Evolutionary conservation across 257 asterid genomes (phyloP).

Genomic region (Solanum tacnaense): DNA sequence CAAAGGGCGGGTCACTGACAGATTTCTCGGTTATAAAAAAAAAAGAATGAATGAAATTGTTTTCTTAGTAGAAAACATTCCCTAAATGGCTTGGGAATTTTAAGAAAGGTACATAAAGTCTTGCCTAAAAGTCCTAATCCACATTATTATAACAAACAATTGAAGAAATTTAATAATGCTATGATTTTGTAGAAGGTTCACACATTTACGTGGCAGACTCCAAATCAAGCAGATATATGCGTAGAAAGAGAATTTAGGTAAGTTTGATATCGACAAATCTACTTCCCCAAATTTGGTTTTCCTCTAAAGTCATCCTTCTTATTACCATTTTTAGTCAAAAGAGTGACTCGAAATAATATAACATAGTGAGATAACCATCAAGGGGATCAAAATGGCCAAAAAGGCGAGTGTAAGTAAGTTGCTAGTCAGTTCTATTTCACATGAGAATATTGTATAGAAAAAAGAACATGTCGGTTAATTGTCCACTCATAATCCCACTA

Average conservation of each 20-base stretch:
- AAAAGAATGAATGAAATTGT: neutral
- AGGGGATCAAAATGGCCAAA: neutral
- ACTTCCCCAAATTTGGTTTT: neutral
- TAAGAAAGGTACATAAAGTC: neutral
- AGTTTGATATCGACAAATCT: constrained; percentile 12
- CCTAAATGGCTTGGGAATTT: neutral
- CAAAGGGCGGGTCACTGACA: too few relatives aligned
- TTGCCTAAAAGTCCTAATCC: neutral
- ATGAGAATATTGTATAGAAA: neutral
- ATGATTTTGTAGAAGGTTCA: neutral
- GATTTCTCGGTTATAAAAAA: too few relatives aligned
- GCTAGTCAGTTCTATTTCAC: neutral
- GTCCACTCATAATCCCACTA: neutral
- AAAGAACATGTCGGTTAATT: neutral
- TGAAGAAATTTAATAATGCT: neutral
- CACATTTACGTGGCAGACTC: neutral
- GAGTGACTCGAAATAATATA: neutral
- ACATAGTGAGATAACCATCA: neutral
- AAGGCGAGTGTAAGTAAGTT: neutral
- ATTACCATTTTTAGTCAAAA: neutral
- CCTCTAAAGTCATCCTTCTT: neutral
- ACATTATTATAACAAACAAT: neutral
- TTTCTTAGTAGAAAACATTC: neutral
- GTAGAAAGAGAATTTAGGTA: neutral
- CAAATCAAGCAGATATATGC: neutral